Conservation (phyloP, 352 stramenopile species). For the Globisporangium mamillatum region DNA sequence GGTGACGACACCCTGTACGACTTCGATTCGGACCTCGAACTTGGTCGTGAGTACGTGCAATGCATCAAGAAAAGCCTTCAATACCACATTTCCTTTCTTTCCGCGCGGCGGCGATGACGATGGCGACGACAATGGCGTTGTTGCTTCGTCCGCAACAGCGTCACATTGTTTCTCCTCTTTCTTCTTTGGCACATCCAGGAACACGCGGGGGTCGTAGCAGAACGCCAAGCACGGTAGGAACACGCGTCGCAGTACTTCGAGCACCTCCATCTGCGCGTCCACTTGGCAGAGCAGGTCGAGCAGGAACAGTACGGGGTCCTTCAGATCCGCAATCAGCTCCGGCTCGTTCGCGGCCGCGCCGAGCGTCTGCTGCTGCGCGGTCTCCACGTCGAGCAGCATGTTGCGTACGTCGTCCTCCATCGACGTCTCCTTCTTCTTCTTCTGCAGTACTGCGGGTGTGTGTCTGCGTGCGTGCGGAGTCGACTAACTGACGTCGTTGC, state of each 20-base stretch:
- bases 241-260: constrained; percentile 38
- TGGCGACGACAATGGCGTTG: background rate
- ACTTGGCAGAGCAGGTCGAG: constrained; percentile 43
- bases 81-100: constrained; percentile 37
- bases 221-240: constrained; percentile 35
- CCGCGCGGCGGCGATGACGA: constrained; percentile 1
- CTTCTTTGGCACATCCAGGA: constrained; percentile 20
- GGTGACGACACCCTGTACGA: constrained; percentile 37
- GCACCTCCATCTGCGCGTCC: constrained; percentile 31
- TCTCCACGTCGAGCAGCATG: constrained; percentile 43
- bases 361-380: constrained; percentile 33
- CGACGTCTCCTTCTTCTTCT: background rate
- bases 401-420: constrained; percentile 22
- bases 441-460: no score
- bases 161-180: constrained; percentile 1
- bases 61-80: constrained; percentile 48
- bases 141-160: background rate
- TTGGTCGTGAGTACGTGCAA: constrained; percentile 37
- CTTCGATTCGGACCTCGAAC: constrained; percentile 25
- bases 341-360: constrained; percentile 23
- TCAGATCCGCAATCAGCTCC: constrained; percentile 28
- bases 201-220: constrained; percentile 38
- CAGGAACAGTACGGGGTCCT: constrained; percentile 45
- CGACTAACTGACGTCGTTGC: background rate
- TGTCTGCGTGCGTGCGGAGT: background rate